Base-by-base conservation (phyloP, 306 rosid genomes). In the Trifolium subterraneum region DNA sequence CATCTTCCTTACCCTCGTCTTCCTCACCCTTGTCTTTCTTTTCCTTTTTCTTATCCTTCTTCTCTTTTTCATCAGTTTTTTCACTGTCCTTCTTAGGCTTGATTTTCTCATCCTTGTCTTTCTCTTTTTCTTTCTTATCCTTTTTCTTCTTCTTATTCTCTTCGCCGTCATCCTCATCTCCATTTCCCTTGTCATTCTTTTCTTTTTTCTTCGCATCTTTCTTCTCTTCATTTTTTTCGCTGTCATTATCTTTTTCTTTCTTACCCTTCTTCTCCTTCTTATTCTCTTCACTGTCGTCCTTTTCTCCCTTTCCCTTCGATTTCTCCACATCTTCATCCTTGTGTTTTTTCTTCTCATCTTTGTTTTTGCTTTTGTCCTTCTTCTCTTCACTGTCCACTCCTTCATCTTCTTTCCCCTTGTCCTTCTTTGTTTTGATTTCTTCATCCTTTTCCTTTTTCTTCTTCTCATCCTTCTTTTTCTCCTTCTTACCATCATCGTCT, bases 141-240 rank as follows among this genome's bases (percentile, higher is more conserved):
- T 59, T 18, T 56, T 69, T 36, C 6, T 52, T 60, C 13, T 51
- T 33, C 7, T 69, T 16, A 52, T 52, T 52, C 14, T 54, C 61
- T 20, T 20, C 31, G 6, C 61, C 15, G 7, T 51, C 62, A 11
- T 44, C 61, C 27, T 60, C 41, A 72, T 45, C 59, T 75, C 75
- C 58, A 16, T 69, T 80, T 12, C 48, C 66, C 19, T 77, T 63
- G 6, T 55, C 83, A 10, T 71, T 62, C 79, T 70, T 81, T 42
- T 73, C 72, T 63, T 72, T 70, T 41, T 68, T 60, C 81, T 39
- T 61, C 51, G 58, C 64, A 39, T 55, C 25, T 25, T 8, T 48
- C 51, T 45, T 64, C 42, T 39, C 50, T 65, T 25, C 71, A 9
- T 58, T 25, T 38, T 62, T 67, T 14, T 55, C 68, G 25, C 15